phyloP scores from a whole-genome alignment of 768 basidiomycete species.

The Kwoniella bestiolae region DNA sequence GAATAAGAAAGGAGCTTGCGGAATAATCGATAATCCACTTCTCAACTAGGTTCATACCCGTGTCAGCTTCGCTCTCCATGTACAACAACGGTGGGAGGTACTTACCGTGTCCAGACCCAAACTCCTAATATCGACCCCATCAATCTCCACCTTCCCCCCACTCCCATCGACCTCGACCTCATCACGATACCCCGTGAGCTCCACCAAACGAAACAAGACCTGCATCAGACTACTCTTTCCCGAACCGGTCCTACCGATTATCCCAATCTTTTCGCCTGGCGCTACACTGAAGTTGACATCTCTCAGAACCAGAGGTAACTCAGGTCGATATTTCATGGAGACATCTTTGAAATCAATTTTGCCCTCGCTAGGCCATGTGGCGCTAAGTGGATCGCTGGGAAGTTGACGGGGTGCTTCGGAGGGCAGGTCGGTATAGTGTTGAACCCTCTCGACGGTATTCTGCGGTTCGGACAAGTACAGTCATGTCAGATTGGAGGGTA shows the following conservation, averaged over 20 bases:
- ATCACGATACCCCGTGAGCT: constrained; percentile 67
- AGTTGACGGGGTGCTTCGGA: constrained; percentile 70
- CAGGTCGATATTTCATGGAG: constrained; percentile 69
- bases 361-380: constrained; percentile 75
- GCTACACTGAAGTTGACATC: constrained; percentile 72
- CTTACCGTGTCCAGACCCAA: constrained; percentile 64
- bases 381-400: constrained; percentile 61
- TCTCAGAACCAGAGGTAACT: constrained; percentile 76
- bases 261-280: constrained; percentile 78
- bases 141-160: constrained; percentile 63
- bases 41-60: constrained; percentile 57
- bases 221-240: constrained; percentile 56
- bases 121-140: constrained; percentile 59
- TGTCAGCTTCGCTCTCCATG: not conserved
- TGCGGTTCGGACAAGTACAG: constrained; percentile 1
- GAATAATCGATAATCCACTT: constrained; percentile 67
- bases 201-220: constrained; percentile 67
- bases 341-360: constrained; percentile 72
- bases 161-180: constrained; percentile 56
- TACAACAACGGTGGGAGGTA: not conserved
- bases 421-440: constrained; percentile 76
- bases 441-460: constrained; percentile 73
- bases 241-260: constrained; percentile 73
- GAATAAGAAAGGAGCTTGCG: constrained; percentile 68
- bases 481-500: not conserved